Evolutionary conservation across 148 eudicot species (phyloP), one percentile per base, ranked within the genome.

Genomic region (Amaranthus palmeri): DNA sequence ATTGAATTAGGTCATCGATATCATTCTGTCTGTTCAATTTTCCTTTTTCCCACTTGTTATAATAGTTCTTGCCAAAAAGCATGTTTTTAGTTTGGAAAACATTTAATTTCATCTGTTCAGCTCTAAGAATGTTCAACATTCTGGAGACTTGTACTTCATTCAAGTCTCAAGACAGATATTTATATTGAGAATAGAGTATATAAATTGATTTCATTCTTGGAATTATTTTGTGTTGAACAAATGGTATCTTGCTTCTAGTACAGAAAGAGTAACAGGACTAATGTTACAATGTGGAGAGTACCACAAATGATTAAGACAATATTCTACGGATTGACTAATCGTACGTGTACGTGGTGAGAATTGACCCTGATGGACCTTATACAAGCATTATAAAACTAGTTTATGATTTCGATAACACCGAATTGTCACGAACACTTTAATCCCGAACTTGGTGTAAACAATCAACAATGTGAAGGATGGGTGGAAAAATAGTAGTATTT

Each of bases 131-230:
- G 40, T 13, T 46, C 49, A 53, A 14, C 48, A 57, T 13, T 74
- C 42, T 57, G 69, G 62, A 43, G 36, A 65, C 14, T 55, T 74
- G 77, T 73, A 72, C 12, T 56, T 49, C 14, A 64, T 73, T 7
- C 11, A 50, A 61, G 60, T 52, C 71, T 7, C 11, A 50, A 61
- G 60, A 55, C 71, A 72, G 42, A 61, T 72, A 72, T 61, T 55
- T 72, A 25, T 54, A 17, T 17, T 45, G 76, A 46, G 68, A 10
- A n/a, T 73, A 55, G 54, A 63, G 40, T 64, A 45, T 17, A 42
- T 6, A 41, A 53, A 25, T 25, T 25, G 36, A 25, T n/a, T 49
- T 41, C 25, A 15, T 36, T 59, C 41, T 15, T 66, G n/a, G 44
- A n/a, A 15, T 50, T 48, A 15, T 11, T 46, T 41, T 55, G 4